phyloP scores from a whole-genome alignment of 176 grass and related monocot species.

The Bothriochloa decipiens region DNA sequence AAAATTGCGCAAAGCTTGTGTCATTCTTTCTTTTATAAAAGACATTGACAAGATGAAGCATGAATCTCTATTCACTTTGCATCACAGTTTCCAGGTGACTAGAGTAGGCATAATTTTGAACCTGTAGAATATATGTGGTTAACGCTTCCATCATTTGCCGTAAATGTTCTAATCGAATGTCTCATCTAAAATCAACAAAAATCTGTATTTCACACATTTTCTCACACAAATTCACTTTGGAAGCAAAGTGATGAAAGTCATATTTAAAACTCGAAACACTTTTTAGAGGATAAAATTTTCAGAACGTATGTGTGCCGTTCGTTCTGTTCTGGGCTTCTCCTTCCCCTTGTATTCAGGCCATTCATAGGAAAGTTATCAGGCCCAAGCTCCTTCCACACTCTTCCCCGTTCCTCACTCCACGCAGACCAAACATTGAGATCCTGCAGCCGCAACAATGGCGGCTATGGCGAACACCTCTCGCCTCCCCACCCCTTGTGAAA shows the following conservation, averaged over 20 bases:
- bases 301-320: neutral
- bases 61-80: too few relatives aligned
- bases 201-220: neutral
- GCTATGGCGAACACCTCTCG: constrained; percentile 33
- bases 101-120: too few relatives aligned
- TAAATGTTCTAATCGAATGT: too few relatives aligned
- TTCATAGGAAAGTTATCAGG: neutral
- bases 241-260: neutral
- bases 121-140: too few relatives aligned
- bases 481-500: neutral
- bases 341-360: neutral
- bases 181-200: too few relatives aligned
- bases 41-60: too few relatives aligned
- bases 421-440: neutral
- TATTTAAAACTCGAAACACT: neutral
- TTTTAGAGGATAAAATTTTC: neutral
- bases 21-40: too few relatives aligned
- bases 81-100: too few relatives aligned
- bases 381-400: neutral
- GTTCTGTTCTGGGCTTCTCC: neutral
- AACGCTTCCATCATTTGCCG: too few relatives aligned
- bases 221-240: neutral
- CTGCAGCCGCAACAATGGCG: constrained; percentile 22
- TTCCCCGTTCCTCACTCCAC: neutral
- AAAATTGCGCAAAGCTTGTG: too few relatives aligned